Percentiles rank a stretch among this genome's conserved stretches.
Conservation (phyloP, 345 rosid genomes). For the Salix viminalis region DNA sequence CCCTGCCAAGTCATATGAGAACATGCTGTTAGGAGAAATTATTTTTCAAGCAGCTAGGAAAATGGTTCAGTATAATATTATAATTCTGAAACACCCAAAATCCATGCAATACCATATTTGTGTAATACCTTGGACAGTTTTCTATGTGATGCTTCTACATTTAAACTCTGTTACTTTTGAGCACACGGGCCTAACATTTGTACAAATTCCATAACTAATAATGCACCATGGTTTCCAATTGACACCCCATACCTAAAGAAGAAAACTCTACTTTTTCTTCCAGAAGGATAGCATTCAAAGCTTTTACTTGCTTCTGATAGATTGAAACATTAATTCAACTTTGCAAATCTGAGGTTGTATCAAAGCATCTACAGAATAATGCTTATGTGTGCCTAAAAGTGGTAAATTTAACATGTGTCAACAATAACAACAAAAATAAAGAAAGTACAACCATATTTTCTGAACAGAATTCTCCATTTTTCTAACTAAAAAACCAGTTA, state of each 20-base stretch:
- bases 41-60: neutral
- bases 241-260: neutral
- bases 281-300: no score
- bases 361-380: neutral
- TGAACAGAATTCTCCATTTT: neutral
- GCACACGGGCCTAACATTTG: neutral
- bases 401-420: neutral
- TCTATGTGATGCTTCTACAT: neutral
- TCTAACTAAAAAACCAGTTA: neutral
- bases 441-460: neutral
- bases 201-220: neutral
- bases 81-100: neutral
- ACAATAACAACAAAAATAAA: neutral
- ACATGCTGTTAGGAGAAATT: neutral
- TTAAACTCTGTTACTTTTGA: neutral
- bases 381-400: neutral
- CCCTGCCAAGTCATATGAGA: constrained; percentile 47
- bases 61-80: neutral
- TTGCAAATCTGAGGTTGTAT: neutral
- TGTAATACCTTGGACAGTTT: neutral
- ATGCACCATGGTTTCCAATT: neutral
- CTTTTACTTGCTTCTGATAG: neutral
- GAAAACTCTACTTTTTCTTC: neutral
- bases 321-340: neutral
- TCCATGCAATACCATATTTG: neutral